Conservation (phyloP, 2,329 filamentous ascomycete species). For the Hypoxylon sp. region DNA sequence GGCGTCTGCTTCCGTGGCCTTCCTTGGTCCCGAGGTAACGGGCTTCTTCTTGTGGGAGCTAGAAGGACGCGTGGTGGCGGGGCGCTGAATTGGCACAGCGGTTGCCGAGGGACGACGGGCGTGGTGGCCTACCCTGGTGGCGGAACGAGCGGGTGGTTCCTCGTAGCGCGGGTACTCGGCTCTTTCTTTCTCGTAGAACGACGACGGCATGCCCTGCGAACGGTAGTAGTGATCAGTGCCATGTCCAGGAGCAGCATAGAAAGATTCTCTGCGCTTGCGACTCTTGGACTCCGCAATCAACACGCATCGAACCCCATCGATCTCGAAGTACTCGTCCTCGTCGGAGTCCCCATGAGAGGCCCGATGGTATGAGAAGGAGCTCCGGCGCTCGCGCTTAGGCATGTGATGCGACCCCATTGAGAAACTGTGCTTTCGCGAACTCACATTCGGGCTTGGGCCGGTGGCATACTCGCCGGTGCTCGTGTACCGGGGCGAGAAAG, state of each 20-base stretch:
- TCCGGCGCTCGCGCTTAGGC: constrained; percentile 67
- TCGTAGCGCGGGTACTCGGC: constrained; percentile 62
- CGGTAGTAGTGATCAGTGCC: constrained; percentile 72
- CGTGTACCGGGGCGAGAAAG: constrained; percentile 73
- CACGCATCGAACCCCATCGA: constrained; percentile 68
- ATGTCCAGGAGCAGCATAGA: constrained; percentile 66
- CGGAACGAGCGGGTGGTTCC: constrained; percentile 57
- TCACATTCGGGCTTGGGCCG: constrained; percentile 70
- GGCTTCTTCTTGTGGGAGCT: constrained; percentile 60
- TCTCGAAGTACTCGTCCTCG: constrained; percentile 73
- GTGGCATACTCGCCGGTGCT: constrained; percentile 75
- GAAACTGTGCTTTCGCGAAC: constrained; percentile 62
- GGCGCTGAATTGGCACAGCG: constrained; percentile 61
- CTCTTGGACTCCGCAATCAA: constrained; percentile 65
- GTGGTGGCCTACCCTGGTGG: constrained; percentile 58
- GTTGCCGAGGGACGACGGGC: constrained; percentile 65
- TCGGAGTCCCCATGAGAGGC: constrained; percentile 75
- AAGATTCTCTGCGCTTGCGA: constrained; percentile 56
- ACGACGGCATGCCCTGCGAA: constrained; percentile 62
- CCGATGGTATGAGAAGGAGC: constrained; percentile 72
- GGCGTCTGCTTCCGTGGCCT: constrained; percentile 73
- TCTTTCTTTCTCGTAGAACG: constrained; percentile 58
- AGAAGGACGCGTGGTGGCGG: constrained; percentile 66
- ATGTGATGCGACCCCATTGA: constrained; percentile 57
- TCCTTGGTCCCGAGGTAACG: constrained; percentile 51